Evolutionary conservation across 768 basidiomycete species (phyloP).

Genomic region (Boletus sensibilis): DNA sequence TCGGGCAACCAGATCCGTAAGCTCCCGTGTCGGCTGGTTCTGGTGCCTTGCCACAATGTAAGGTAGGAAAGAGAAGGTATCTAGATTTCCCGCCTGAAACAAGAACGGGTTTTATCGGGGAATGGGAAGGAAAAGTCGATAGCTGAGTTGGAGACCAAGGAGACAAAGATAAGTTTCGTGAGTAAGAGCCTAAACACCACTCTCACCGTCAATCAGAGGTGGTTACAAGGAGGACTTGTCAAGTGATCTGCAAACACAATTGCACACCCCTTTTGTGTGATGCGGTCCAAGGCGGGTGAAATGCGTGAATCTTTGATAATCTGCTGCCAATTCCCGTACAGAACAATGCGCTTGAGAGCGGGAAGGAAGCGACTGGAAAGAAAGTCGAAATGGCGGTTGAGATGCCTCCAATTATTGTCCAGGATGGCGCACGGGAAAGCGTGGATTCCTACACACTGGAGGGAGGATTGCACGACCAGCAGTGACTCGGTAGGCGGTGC

Average conservation of each 20-base stretch:
- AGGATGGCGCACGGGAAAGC: slow-evolving; percentile 46
- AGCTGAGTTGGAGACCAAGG: neutral
- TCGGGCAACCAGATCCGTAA: neutral
- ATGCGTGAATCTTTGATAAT: slow-evolving; percentile 41
- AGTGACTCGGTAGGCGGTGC: slow-evolving; percentile 15
- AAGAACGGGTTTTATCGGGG: neutral
- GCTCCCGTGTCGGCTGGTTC: neutral
- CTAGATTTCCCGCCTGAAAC: neutral
- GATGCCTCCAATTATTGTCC: slow-evolving; percentile 32
- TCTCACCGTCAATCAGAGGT: slow-evolving; percentile 16
- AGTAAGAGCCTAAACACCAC: neutral
- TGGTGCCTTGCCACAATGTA: neutral
- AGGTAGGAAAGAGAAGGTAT: neutral
- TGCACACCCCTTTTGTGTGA: slow-evolving; percentile 35
- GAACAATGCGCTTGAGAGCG: slow-evolving; percentile 41
- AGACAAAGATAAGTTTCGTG: neutral
- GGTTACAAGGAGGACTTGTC: slow-evolving; percentile 16
- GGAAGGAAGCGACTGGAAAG: slow-evolving; percentile 45
- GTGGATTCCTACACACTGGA: slow-evolving; percentile 53
- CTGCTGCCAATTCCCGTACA: slow-evolving; percentile 56
- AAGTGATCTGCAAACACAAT: slow-evolving; percentile 23
- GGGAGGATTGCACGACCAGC: slow-evolving; percentile 29
- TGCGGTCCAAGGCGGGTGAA: slow-evolving; percentile 26
- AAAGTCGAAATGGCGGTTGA: slow-evolving; percentile 44
- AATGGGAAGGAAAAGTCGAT: neutral